phyloP scores from a whole-genome alignment of 371 early-diverging fungal species.

The Rhizomucor miehei region DNA sequence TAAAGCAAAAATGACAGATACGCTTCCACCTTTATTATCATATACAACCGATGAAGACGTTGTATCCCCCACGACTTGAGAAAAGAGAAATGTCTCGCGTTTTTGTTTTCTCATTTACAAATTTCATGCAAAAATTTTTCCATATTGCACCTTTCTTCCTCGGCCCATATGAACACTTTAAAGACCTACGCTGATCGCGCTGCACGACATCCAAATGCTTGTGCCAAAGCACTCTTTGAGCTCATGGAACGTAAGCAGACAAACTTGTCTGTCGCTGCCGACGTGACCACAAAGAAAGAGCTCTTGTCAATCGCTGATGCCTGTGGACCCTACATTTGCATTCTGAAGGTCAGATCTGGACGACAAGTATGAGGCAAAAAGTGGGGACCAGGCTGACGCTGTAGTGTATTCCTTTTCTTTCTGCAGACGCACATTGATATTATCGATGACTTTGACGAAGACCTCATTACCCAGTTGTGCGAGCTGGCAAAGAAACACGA shows the following conservation, averaged over 20 bases:
- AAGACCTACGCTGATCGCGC: constrained; percentile 58
- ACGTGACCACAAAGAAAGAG: constrained; percentile 85
- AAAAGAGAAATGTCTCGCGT: no score
- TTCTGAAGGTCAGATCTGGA: constrained; percentile 73
- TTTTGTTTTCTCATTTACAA: no score
- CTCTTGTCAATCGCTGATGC: constrained; percentile 83
- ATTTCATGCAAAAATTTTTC: no score
- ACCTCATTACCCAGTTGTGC: constrained; percentile 70
- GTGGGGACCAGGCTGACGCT: background rate
- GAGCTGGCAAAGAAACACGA: constrained; percentile 81
- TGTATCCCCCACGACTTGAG: no score
- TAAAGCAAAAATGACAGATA: no score
- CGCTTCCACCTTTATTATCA: no score
- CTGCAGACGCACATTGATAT: constrained; percentile 92
- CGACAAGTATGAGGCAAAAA: constrained; percentile 2
- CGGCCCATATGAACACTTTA: constrained; percentile 30
- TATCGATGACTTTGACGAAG: constrained; percentile 86
- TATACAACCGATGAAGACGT: no score
- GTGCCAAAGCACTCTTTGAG: constrained; percentile 72
- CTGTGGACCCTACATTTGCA: constrained; percentile 91
- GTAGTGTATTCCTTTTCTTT: no score
- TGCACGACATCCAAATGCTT: constrained; percentile 56
- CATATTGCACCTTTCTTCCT: no score
- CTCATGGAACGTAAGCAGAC: constrained; percentile 90
- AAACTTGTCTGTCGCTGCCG: constrained; percentile 89